Percentiles rank a stretch among this genome's conserved stretches.
These are phyloP conservation scores for Zangia roseola DNA, from an alignment of 768 basidiomycete genomes.

Conservation along the genomic window DNA sequence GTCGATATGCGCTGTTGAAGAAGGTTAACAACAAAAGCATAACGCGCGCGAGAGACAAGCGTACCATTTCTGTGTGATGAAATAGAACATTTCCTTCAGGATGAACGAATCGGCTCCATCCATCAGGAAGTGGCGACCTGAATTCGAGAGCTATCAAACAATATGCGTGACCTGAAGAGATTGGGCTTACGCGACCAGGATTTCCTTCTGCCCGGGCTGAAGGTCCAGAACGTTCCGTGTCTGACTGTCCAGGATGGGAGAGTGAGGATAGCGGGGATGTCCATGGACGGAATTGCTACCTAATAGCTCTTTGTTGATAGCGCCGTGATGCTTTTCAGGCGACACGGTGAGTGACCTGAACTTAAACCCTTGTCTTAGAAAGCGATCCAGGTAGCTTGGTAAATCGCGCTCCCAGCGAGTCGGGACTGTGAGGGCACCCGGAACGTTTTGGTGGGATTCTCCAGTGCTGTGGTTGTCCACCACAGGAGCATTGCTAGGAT, in stretches of 20 bases:
- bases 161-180: neutral
- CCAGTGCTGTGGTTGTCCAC: neutral
- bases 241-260: neutral
- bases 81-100: neutral
- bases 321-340: conserved; percentile 5
- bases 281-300: neutral
- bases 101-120: conserved; percentile 5
- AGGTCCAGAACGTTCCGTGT: neutral
- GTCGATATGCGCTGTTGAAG: no score
- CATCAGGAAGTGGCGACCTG: neutral
- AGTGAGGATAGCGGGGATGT: no score
- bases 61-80: no score
- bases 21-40: no score
- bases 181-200: conserved; percentile 9
- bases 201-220: conserved; percentile 7
- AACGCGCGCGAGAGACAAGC: no score
- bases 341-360: neutral
- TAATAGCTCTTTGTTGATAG: no score
- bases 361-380: neutral
- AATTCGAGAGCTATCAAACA: neutral
- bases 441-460: neutral
- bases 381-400: neutral
- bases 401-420: neutral
- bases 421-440: neutral
- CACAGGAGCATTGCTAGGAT: neutral